Evolutionary conservation across 2,329 filamentous ascomycete species (phyloP).

Genomic region (Uncinocarpus reesii): DNA sequence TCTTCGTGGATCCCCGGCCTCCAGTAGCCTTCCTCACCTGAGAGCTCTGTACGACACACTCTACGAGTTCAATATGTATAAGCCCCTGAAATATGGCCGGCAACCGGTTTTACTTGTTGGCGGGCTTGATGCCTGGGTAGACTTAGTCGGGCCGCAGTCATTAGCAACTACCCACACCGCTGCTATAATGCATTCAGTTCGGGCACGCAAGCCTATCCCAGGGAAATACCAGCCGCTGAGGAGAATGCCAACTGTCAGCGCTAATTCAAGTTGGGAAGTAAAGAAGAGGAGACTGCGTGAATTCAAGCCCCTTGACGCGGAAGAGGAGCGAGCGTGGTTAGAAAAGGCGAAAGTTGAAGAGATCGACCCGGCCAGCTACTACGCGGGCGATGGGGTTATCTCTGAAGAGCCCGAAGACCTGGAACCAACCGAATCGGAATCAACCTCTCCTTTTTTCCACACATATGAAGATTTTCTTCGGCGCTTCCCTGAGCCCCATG

Average conservation of each 20-base stretch:
- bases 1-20: slow-evolving; percentile 38
- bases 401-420: slow-evolving; percentile 35
- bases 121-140: slow-evolving; percentile 76
- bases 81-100: slow-evolving; percentile 53
- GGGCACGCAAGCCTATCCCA: slow-evolving; percentile 27
- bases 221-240: slow-evolving; percentile 40
- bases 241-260: slow-evolving; percentile 43
- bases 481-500: slow-evolving; percentile 62
- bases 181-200: slow-evolving; percentile 38
- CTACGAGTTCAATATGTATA: slow-evolving; percentile 70
- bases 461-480: slow-evolving; percentile 76
- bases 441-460: slow-evolving; percentile 48
- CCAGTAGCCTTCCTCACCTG: slow-evolving; percentile 47
- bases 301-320: slow-evolving; percentile 62
- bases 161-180: slow-evolving; percentile 49
- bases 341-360: slow-evolving; percentile 62
- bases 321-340: slow-evolving; percentile 74
- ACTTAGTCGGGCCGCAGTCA: slow-evolving; percentile 63
- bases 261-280: slow-evolving; percentile 44
- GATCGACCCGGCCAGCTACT: slow-evolving; percentile 37
- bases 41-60: slow-evolving; percentile 68
- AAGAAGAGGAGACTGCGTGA: slow-evolving; percentile 48
- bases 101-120: slow-evolving; percentile 69
- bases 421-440: slow-evolving; percentile 39
- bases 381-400: slow-evolving; percentile 32